Evolutionary conservation across 2,329 filamentous ascomycete genomes (phyloP).

Genomic region (Fusarium sp.): DNA sequence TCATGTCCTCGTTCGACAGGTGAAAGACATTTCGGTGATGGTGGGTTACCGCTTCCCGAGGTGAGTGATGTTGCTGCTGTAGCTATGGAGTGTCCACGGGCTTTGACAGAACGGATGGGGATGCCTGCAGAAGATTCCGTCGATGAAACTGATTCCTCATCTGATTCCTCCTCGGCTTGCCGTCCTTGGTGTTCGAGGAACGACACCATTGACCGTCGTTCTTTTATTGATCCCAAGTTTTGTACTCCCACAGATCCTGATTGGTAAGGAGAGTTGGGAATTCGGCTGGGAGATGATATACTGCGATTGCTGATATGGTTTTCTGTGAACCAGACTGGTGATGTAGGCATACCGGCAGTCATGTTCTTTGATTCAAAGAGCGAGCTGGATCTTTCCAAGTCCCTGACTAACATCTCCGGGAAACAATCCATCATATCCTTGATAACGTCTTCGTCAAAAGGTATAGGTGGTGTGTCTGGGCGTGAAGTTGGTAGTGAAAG

Average conservation of each 20-base stretch:
- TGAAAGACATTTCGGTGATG: conserved; percentile 43
- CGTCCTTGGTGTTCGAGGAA: conserved; percentile 46
- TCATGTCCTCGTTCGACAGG: conserved; percentile 36
- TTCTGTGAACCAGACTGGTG: conserved; percentile 50
- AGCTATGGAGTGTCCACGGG: conserved; percentile 51
- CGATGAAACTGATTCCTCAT: conserved; percentile 48
- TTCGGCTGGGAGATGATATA: conserved; percentile 32
- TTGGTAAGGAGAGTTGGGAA: conserved; percentile 45
- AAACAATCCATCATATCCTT: conserved; percentile 57
- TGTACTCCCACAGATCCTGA: conserved; percentile 47
- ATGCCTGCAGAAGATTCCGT: conserved; percentile 49
- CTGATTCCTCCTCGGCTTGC: conserved; percentile 47
- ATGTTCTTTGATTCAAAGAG: conserved; percentile 63
- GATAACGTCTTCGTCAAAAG: conserved; percentile 43
- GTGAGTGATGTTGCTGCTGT: conserved; percentile 53
- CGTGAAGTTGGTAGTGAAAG: conserved; percentile 49
- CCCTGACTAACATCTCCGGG: conserved; percentile 66
- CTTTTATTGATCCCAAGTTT: conserved; percentile 52
- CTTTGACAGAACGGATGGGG: conserved; percentile 49
- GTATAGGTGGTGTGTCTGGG: conserved; percentile 38
- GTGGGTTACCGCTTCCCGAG: conserved; percentile 45
- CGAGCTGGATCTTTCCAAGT: conserved; percentile 61
- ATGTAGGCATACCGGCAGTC: conserved; percentile 62
- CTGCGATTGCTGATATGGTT: conserved; percentile 27
- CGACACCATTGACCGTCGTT: conserved; percentile 51